Percentiles rank a stretch among this genome's conserved stretches.
Evolutionary conservation across 1,139 yeast species (phyloP).

Genomic region (Magnusiomyces tetraspermus): DNA sequence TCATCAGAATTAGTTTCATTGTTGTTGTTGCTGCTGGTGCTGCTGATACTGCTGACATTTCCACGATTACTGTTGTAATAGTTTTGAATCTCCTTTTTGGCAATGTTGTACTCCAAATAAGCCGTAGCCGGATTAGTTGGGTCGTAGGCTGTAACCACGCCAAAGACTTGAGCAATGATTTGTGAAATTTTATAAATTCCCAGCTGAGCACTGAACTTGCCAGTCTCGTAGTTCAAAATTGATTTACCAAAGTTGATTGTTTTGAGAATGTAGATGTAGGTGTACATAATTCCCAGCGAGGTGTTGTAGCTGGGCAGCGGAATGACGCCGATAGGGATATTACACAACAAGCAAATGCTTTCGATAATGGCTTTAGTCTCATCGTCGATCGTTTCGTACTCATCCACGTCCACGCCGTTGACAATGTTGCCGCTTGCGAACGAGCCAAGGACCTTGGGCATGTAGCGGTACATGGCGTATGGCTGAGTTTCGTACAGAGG

Average conservation of each 20-base stretch:
- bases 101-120: neutral
- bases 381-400: neutral
- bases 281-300: neutral
- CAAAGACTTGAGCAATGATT: constrained; percentile 1
- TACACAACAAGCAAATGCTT: neutral
- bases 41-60: neutral
- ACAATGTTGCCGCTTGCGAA: neutral
- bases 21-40: neutral
- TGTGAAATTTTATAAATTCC: neutral
- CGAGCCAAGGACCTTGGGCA: neutral
- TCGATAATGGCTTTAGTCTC: neutral
- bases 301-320: neutral
- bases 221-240: neutral
- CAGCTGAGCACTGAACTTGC: neutral
- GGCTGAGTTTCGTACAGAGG: neutral
- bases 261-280: neutral
- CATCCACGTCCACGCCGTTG: neutral
- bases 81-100: neutral
- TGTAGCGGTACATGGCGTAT: neutral
- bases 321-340: neutral
- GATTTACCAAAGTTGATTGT: neutral
- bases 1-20: neutral
- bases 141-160: neutral
- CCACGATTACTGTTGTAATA: neutral
- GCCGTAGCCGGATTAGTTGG: neutral